Evolutionary conservation across 495 filamentous ascomycete species (phyloP), one percentile per base, ranked within the genome.

Genomic region (Penicillium cosmopolitanum): DNA sequence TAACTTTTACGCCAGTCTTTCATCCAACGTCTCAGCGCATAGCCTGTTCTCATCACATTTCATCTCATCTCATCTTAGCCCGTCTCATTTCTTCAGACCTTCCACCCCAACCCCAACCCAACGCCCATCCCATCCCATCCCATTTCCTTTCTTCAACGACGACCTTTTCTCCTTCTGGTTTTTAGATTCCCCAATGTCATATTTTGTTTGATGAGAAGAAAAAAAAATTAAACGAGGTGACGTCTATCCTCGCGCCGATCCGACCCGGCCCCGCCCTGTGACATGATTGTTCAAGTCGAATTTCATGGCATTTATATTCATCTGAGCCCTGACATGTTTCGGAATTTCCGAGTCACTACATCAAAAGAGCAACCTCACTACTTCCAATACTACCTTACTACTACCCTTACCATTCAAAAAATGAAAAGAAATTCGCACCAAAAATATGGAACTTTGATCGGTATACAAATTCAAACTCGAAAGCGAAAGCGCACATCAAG

Each of bases 11-110:
- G 25, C 48, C 1, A 80, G 76, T 70, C 73, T 23, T 80, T 80
- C 63, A 79, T 80, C 65, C 77, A 80, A 66, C 77, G 77, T 65
- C 70, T 80, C 56, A 80, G 76, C 69, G 74, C 74, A 70, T 80
- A 66, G 76, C 9, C n/a, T 3, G 6, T 2, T 31, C 28, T 31
- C 28, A 31, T 31, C 28, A 0, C 28, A 31, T 31, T 4, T 31
- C 28, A 31, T 31, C 28, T 31, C 28, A 4, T 31, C 28, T 9
- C 28, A 9, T 31, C 8, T 31, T 9, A 31, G 5, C 28, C 28
- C 28, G 8, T 31, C 28, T 9, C 28, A 15, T 44, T 44, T 44
- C 40, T 16, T 44, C 16, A 10, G 6, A 44, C n/a, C 11, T n/a
- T 4, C 40, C 6, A 42, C 10, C 15, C 15, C 38, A n/a, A n/a